These are phyloP conservation scores for Trichoderma hamatum DNA, from an alignment of 2,329 filamentous ascomycete genomes.

Conservation along the genomic window DNA sequence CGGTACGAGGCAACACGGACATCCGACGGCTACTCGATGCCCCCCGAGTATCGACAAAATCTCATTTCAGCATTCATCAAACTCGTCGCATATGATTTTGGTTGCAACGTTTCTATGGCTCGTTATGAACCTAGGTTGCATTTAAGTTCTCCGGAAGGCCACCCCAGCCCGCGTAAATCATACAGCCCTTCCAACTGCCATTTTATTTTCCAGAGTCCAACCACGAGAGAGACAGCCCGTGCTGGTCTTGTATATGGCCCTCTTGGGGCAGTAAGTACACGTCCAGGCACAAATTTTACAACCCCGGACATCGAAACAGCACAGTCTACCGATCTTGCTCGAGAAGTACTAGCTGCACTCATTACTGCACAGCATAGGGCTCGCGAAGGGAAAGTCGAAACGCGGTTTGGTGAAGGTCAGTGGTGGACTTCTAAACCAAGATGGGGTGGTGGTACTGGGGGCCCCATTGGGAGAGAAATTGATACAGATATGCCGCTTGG, in stretches of 20 bases:
- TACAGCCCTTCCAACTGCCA: conserved; percentile 62
- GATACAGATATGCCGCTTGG: conserved; percentile 50
- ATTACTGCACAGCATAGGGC: conserved; percentile 66
- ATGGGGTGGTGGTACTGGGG: conserved; percentile 66
- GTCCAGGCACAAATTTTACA: conserved; percentile 57
- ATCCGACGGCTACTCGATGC: conserved; percentile 58
- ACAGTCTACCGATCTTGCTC: conserved; percentile 62
- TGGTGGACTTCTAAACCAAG: conserved; percentile 65
- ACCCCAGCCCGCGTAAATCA: conserved; percentile 46
- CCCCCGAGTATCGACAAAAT: conserved; percentile 59
- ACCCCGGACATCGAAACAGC: conserved; percentile 53
- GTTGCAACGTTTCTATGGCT: conserved; percentile 61
- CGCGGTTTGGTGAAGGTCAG: conserved; percentile 57
- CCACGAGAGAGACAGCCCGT: conserved; percentile 62
- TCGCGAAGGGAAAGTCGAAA: conserved; percentile 59
- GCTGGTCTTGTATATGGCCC: conserved; percentile 64
- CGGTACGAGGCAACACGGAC: conserved; percentile 45
- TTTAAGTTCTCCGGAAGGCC: conserved; percentile 46
- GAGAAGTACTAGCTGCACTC: conserved; percentile 63
- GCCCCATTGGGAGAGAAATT: conserved; percentile 64
- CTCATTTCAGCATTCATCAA: conserved; percentile 64
- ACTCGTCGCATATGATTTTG: conserved; percentile 67
- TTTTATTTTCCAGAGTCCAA: conserved; percentile 63
- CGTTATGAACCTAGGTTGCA: conserved; percentile 63
- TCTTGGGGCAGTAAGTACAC: conserved; percentile 61